Evolutionary conservation across 768 basidiomycete species (phyloP).

Genomic region (Leccinum truebloodii): DNA sequence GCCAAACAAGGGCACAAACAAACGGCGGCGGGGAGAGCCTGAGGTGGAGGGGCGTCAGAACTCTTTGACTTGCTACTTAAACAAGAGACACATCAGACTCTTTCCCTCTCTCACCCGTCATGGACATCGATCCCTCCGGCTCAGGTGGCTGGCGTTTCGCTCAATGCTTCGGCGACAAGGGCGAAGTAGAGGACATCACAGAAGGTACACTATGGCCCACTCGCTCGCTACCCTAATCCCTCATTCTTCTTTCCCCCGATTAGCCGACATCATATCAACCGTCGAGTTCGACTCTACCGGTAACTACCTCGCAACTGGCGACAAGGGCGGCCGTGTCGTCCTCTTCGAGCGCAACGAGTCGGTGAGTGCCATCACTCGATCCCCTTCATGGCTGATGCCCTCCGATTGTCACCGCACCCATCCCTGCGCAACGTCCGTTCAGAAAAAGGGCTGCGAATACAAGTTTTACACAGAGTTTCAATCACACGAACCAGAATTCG

Average conservation of each 20-base stretch:
- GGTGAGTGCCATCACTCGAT: slow-evolving; percentile 48
- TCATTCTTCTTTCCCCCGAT: slow-evolving; percentile 12
- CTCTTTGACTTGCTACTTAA: slow-evolving; percentile 17
- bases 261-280: slow-evolving; percentile 99
- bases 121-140: slow-evolving; percentile 84
- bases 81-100: slow-evolving; percentile 12
- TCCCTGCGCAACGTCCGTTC: slow-evolving; percentile 18
- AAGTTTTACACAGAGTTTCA: slow-evolving; percentile 99
- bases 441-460: slow-evolving; percentile 99
- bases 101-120: slow-evolving; percentile 34
- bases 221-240: slow-evolving; percentile 14
- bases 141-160: slow-evolving; percentile 98
- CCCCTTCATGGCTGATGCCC: slow-evolving; percentile 32
- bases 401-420: slow-evolving; percentile 27
- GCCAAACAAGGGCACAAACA: slow-evolving; percentile 36
- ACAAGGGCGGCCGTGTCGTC: slow-evolving; percentile 99
- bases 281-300: slow-evolving; percentile 99
- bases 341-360: slow-evolving; percentile 98
- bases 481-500: slow-evolving; percentile 99
- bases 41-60: slow-evolving; percentile 19
- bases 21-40: slow-evolving; percentile 17
- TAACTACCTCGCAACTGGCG: slow-evolving; percentile 98
- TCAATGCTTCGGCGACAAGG: slow-evolving; percentile 99
- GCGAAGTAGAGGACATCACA: slow-evolving; percentile 98
- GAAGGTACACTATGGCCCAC: slow-evolving; percentile 64